Percentiles rank a stretch among this genome's conserved stretches.
Evolutionary conservation across 768 basidiomycete genomes (phyloP).

Genomic region (Hygrocybe coccinea): DNA sequence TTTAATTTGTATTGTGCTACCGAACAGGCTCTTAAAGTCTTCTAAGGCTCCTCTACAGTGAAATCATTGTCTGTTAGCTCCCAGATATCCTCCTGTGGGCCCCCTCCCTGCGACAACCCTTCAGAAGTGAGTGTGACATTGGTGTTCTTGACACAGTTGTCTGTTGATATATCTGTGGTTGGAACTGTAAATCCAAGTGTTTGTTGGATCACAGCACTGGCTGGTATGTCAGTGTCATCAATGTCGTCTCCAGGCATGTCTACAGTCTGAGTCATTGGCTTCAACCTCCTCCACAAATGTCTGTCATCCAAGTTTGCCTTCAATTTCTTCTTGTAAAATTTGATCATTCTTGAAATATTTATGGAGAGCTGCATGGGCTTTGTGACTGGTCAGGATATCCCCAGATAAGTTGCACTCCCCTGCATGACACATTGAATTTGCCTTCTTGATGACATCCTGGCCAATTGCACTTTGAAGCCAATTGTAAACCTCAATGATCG

Average conservation of each 20-base stretch:
- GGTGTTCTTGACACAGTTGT: not conserved
- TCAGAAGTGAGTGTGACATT: not conserved
- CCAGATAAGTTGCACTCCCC: conserved; percentile 17
- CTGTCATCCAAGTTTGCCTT: not conserved
- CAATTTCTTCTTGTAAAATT: conserved; percentile 15
- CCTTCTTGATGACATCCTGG: conserved; percentile 16
- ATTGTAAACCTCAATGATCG: conserved; percentile 15
- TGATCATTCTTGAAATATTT: conserved; percentile 12
- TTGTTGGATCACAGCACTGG: not conserved
- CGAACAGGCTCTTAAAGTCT: too few species aligned
- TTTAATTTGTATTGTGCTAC: too few species aligned
- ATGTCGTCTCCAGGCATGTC: not conserved
- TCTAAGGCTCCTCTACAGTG: too few species aligned
- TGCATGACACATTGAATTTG: conserved; percentile 10
- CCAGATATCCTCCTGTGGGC: too few species aligned
- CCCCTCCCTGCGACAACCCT: too few species aligned
- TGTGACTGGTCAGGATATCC: conserved; percentile 14
- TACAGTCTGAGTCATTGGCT: not conserved
- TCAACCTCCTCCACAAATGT: not conserved
- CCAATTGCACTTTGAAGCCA: conserved; percentile 13
- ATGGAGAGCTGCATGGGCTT: conserved; percentile 12
- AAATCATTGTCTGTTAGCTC: too few species aligned
- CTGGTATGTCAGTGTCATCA: not conserved
- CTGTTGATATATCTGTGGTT: not conserved
- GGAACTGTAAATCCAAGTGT: not conserved